phyloP scores from a whole-genome alignment of 2,329 filamentous ascomycete genomes.

The Falciphora oryzae region DNA sequence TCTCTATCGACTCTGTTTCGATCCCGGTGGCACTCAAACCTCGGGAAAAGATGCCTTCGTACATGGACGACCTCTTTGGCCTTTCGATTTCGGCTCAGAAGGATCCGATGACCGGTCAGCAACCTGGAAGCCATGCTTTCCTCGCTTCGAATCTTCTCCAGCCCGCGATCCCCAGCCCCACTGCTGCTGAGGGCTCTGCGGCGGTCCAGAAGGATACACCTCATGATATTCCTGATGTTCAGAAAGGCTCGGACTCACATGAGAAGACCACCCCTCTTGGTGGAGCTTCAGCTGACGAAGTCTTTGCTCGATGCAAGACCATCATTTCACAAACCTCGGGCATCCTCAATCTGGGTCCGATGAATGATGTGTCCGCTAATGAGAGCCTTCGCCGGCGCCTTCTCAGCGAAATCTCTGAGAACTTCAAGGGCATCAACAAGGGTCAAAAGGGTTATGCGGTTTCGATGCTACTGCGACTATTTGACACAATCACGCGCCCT shows the following conservation, averaged over 20 bases:
- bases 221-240: neutral
- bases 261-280: neutral
- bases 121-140: too few species aligned
- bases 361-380: neutral
- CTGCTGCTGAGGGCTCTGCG: too few species aligned
- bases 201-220: neutral
- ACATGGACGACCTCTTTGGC: neutral
- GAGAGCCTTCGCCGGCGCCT: slow-evolving; percentile 4
- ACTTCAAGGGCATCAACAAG: neutral
- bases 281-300: neutral
- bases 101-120: too few species aligned
- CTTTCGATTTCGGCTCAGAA: neutral
- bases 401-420: neutral
- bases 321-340: neutral
- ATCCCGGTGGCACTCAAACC: neutral
- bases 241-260: neutral
- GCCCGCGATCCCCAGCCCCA: too few species aligned
- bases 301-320: neutral
- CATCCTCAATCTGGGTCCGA: neutral
- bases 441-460: neutral
- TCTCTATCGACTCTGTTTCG: too few species aligned
- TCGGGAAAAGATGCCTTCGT: neutral
- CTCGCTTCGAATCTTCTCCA: too few species aligned
- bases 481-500: neutral
- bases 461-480: neutral